Evolutionary conservation across 2,329 filamentous ascomycete species (phyloP), one percentile per base, ranked within the genome.

Genomic region (Parastagonospora nodorum): DNA sequence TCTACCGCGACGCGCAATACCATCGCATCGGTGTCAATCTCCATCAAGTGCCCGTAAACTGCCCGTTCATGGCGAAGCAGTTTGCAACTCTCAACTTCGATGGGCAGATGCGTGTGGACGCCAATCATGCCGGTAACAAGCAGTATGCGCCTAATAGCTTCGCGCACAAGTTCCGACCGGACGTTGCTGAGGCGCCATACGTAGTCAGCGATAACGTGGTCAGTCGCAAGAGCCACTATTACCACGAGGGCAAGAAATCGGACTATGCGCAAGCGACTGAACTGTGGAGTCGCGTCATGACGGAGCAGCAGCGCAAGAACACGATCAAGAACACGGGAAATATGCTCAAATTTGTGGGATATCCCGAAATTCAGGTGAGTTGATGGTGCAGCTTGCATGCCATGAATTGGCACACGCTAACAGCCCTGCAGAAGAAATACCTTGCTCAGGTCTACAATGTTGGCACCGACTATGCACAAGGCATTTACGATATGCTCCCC

Each of bases 61-160:
- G 78, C 57, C 78, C 78, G 0, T 80, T 81, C 64, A 81, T 81
- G 78, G 66, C 79, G 0, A 65, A 74, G 33, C 77, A 75, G 0
- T 75, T 74, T 51, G 71, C 77, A 1, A 75, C 77, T 2, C 66
- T 82, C 43, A 80, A 78, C 56, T 81, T 81, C 39, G 79, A 82
- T 52, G 80, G 79, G 2, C 68, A 66, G 12, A 74, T 82, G 73
- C 74, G 80, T 24, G 69, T 75, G 7, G 80, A 82, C 50, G 75
- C 77, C 12, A 80, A 80, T 43, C 73, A 75, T 45, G 70, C 72
- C 5, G 74, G 77, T 35, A 82, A 82, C 65, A 76, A 76, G 41
- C 77, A 82, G 48, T 83, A 82, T 56, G 73, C 67, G 2, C 80
- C 80, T 12, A 82, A 83, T 68, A 80, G 75, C 64, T 81, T 80